A percentile compares a stretch with the other conserved stretches of the same genome.
Evolutionary conservation across 2,329 filamentous ascomycete species (phyloP).

Genomic region (Ascochyta lentis): DNA sequence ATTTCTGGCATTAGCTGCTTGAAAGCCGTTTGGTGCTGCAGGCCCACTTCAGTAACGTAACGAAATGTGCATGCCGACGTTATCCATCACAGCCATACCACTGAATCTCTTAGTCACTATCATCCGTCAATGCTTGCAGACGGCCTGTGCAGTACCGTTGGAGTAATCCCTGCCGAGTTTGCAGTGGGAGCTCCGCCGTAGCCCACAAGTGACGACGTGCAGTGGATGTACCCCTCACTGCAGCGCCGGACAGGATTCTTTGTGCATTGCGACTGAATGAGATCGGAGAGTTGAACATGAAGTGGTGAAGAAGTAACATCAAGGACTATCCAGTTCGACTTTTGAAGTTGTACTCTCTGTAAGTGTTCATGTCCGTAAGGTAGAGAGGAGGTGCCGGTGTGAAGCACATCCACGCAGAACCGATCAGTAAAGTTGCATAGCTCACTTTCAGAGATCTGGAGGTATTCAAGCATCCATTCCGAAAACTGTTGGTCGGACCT

Average conservation of each 20-base stretch:
- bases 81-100: background rate
- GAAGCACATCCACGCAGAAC: background rate
- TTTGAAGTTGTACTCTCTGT: background rate
- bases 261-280: background rate
- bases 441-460: too few relatives aligned
- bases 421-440: background rate
- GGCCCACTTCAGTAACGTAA: background rate
- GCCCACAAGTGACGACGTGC: background rate
- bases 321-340: background rate
- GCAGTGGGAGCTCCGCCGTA: background rate
- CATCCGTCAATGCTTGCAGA: background rate
- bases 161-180: background rate
- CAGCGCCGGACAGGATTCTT: background rate
- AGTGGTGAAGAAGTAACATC: slow-evolving; percentile 2
- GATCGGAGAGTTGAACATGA: slow-evolving; percentile 1
- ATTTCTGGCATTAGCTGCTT: background rate
- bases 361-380: background rate
- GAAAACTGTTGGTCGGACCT: background rate
- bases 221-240: slow-evolving; percentile 8
- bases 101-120: background rate
- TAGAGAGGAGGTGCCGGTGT: background rate
- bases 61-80: background rate
- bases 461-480: background rate
- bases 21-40: background rate
- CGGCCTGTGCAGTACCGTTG: background rate